A percentile compares a stretch with the other conserved stretches of the same genome.
Conservation (phyloP, 306 rosid species). For the Quercus berberidifolia region DNA sequence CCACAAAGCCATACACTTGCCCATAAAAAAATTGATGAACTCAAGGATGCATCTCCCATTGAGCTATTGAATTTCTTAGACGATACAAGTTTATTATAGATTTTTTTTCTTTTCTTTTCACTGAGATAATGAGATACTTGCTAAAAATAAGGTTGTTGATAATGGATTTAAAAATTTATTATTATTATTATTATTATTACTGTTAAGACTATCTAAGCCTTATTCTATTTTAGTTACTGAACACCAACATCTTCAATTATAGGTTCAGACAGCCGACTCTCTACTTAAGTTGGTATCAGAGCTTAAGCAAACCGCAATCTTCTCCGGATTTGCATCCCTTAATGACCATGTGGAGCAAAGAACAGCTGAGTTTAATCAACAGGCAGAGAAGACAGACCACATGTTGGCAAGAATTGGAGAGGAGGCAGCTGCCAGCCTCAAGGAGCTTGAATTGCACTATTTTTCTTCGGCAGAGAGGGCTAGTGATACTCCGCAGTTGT, state of each 20-base stretch:
- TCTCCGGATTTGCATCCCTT: constrained; percentile 91
- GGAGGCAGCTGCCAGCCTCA: constrained; percentile 81
- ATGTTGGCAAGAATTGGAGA: constrained; percentile 68
- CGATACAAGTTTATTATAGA: too few relatives aligned
- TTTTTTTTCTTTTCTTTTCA: not conserved
- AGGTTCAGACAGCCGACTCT: constrained; percentile 90
- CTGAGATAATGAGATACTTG: not conserved
- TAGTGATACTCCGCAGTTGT: constrained; percentile 26
- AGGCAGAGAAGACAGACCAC: constrained; percentile 61
- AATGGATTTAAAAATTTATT: not conserved
- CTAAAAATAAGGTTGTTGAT: not conserved
- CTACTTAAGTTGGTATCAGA: constrained; percentile 75
- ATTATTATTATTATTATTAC: too few relatives aligned
- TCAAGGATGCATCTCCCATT: too few relatives aligned
- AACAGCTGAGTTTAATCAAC: constrained; percentile 61
- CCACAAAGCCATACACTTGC: not conserved
- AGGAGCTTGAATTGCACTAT: constrained; percentile 81
- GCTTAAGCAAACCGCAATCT: constrained; percentile 86
- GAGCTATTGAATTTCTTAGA: too few relatives aligned
- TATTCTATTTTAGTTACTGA: too few relatives aligned
- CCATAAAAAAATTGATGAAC: not conserved
- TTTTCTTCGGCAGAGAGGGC: constrained; percentile 58
- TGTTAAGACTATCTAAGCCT: too few relatives aligned
- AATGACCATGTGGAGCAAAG: constrained; percentile 91
- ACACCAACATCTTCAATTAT: not conserved